Conservation (phyloP, 202 grass and related monocot species). For the Bolboschoenoplectus hybrid region DNA sequence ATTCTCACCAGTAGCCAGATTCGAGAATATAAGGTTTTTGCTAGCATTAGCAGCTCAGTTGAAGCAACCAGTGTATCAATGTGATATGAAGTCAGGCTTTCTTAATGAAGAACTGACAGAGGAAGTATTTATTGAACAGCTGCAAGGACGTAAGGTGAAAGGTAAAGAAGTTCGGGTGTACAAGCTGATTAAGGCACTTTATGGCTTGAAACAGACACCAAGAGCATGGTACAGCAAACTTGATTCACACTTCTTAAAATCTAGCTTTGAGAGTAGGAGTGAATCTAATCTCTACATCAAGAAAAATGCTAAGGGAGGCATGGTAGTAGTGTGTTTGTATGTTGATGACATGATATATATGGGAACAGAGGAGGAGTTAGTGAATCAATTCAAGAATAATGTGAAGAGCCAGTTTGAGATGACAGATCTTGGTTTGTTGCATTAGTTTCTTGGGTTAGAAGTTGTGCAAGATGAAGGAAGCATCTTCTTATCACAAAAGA, state of each 20-base stretch:
- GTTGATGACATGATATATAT: no score
- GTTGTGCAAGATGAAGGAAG: neutral
- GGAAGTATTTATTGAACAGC: neutral
- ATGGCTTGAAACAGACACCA: neutral
- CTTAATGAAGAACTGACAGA: conserved; percentile 15
- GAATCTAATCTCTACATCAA: no score
- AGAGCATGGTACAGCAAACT: conserved; percentile 32
- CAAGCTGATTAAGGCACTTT: no score
- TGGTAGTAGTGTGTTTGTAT: no score
- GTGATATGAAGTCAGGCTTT: conserved; percentile 41
- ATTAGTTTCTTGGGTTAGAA: neutral
- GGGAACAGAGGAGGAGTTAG: no score
- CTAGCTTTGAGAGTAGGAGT: no score
- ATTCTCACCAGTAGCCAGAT: no score
- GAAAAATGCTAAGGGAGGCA: no score
- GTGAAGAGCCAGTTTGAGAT: conserved; percentile 45
- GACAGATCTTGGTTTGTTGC: conserved; percentile 37
- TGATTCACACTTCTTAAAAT: conserved; percentile 7
- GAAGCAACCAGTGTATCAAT: no score
- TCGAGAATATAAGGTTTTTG: no score
- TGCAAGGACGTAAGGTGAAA: neutral
- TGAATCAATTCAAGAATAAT: neutral
- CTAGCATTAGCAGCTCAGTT: no score
- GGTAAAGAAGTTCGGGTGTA: neutral
- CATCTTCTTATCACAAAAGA: conserved; percentile 38